Base-by-base conservation (phyloP, 352 stramenopile species). In the Thalassiosira ordinaria region DNA sequence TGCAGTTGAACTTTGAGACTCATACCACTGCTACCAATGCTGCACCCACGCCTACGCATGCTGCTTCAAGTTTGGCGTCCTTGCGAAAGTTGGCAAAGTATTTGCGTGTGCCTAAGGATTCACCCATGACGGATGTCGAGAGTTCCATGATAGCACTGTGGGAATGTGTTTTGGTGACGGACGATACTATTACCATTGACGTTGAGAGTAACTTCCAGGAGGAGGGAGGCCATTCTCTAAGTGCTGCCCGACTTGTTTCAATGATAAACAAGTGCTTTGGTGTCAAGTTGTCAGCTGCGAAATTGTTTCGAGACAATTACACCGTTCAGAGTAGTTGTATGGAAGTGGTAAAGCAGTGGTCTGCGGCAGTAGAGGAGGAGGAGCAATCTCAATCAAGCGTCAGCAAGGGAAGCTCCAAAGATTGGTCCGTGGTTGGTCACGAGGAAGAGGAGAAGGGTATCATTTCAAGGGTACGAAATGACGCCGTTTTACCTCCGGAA, bases 181-280 rank as follows among this genome's bases (percentile, higher is more conserved):
- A 82, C 27, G 72, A 84, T 57, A 44, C 71, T 11, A 74, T 67
- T 27, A 53, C 56, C 16, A 16, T 82, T 27, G 63, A 71, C 49
- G 47, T 59, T 5, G 59, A 79, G 47, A 80, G 72, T 52, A 68
- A 53, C 24, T 89, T 89, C 53, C 83, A 85, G 35, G 82, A 89
- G 56, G 69, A 87, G 27, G 82, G 82, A 35, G 82, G 82, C 24
- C 82, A 89, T 55, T 82, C 68, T 52, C 62, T 89, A 47, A 74
- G 76, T 37, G 82, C 82, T 9, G 80, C 82, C 20, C 71, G 72
- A 56, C 53, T 89, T 22, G 78, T 87, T 0, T 44, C 18, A 13
- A n/a, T 82, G 13, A 46, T 88, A 13, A 87, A 86, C 44, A 77
- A 78, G 44, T 74, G 67, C 24, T 77, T 78, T 26, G 75, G 67